Base-by-base conservation (phyloP, 495 filamentous ascomycete species). In the Aspergillus ellipticus region DNA sequence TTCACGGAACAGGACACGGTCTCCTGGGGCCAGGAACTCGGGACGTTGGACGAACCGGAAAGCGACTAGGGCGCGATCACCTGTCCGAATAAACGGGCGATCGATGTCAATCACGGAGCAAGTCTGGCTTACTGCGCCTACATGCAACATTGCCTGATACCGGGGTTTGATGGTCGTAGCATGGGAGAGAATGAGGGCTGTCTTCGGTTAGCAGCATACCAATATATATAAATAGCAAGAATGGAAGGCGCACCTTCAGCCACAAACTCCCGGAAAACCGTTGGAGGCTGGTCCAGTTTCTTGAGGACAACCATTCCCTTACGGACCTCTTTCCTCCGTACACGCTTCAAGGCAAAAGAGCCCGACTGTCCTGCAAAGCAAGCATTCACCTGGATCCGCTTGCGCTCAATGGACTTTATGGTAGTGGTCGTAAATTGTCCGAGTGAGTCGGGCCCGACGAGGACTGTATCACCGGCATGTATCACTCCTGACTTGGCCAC, bases 81-180 rank as follows among this genome's bases (percentile, higher is more conserved):
- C 94, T 0, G 95, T 97, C 11, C 94, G 82, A 62, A 98, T 96
- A 62, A 91, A 95, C 19, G 89, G 87, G n/a, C 93, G 86, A 65
- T 98, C 94, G 55, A 98, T 95, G 63, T 97, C 94, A 61, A 98
- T 96, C 63, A 98, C 97, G 6, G 91, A 85, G 60, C 95, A 97
- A 0, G 94, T 98, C 72, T 98, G 94, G 53, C 86, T 90, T 50
- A 98, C 89, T 1, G 94, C 89, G 7, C 94, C 94, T 17, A 98
- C 94, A 63, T 98, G 94, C 19, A 98, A 81, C 94, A 98, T 98
- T 5, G 94, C 95, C 70, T 98, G 94, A 66, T 98, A 98, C 63
- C 92, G 92, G 6, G 89, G 91, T 68, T 95, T 94, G 71, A 98
- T 98, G 43, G 94, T 98, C n/a, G 94, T 98, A 1, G 94, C 94